Percentiles rank a stretch among this genome's conserved stretches.
phyloP scores from a whole-genome alignment of 2,329 filamentous ascomycete species.

The Nigrospora sphaerica region DNA sequence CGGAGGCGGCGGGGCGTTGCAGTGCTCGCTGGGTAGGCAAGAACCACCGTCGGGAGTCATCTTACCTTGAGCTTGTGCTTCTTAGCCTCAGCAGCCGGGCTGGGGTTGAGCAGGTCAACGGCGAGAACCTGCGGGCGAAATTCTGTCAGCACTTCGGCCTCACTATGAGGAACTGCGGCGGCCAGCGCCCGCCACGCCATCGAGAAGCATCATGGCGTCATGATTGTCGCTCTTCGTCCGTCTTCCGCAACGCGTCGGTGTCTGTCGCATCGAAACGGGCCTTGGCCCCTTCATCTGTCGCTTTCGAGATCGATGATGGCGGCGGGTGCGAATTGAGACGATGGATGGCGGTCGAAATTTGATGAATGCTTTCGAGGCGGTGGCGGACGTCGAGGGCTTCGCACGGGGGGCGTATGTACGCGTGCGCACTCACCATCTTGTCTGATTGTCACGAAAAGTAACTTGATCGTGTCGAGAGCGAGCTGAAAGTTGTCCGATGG shows the following conservation, averaged over 20 bases:
- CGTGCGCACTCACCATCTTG: slow-evolving; percentile 59
- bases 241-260: background rate
- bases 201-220: background rate
- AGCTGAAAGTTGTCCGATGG: slow-evolving; percentile 39
- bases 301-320: too few species aligned
- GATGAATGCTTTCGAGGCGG: too few species aligned
- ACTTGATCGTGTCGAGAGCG: slow-evolving; percentile 34
- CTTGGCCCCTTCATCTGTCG: too few species aligned
- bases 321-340: too few species aligned
- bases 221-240: background rate
- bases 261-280: too few species aligned
- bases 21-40: background rate
- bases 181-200: background rate
- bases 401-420: too few species aligned
- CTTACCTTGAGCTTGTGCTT: slow-evolving; percentile 99
- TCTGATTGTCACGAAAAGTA: slow-evolving; percentile 40
- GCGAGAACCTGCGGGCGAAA: slow-evolving; percentile 81
- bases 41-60: slow-evolving; percentile 1
- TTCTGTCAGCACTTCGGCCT: slow-evolving; percentile 37
- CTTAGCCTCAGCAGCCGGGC: slow-evolving; percentile 93
- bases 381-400: too few species aligned
- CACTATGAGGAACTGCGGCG: too few species aligned
- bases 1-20: background rate
- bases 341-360: background rate
- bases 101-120: slow-evolving; percentile 99